Percentiles rank a stretch among this genome's conserved stretches.
Evolutionary conservation across 169 alveolate genomes (phyloP).

Genomic region (Babesia divergens): DNA sequence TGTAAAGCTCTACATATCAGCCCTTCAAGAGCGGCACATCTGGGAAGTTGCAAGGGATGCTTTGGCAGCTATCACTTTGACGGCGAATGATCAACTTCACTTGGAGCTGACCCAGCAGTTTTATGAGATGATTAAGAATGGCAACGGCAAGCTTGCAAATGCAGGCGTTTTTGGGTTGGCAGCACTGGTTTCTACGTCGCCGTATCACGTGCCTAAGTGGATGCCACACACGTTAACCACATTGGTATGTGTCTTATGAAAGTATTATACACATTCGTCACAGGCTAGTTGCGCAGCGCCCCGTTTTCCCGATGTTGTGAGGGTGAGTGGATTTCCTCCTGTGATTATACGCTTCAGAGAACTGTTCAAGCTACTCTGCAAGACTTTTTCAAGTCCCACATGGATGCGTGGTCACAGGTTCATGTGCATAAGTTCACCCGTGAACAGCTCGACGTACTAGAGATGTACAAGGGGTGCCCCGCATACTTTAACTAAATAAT

Average conservation of each 20-base stretch:
- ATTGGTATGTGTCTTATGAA: conserved; percentile 16
- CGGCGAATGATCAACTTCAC: conserved; percentile 22
- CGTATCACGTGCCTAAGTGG: conserved; percentile 61
- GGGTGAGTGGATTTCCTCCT: neutral
- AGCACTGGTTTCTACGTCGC: conserved; percentile 42
- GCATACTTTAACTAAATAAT: conserved; percentile 62
- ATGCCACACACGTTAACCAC: conserved; percentile 43
- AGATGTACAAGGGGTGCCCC: conserved; percentile 75
- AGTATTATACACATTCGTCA: neutral
- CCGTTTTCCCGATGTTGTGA: conserved; percentile 30
- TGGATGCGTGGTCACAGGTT: conserved; percentile 73
- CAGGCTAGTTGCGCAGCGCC: conserved; percentile 58
- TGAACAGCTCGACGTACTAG: conserved; percentile 69
- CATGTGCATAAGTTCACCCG: conserved; percentile 64
- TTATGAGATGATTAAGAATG: conserved; percentile 5
- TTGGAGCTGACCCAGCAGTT: conserved; percentile 28
- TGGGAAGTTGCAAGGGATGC: conserved; percentile 24
- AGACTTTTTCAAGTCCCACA: conserved; percentile 73
- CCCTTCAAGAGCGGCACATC: conserved; percentile 9
- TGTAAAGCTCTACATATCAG: conserved; percentile 3
- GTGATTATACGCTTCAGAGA: neutral
- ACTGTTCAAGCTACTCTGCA: conserved; percentile 56
- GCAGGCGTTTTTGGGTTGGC: conserved; percentile 51
- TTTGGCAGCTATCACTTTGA: conserved; percentile 10
- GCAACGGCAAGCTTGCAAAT: neutral